Evolutionary conservation across 345 rosid genomes (phyloP).

Genomic region (Pseudoturritis turrita): DNA sequence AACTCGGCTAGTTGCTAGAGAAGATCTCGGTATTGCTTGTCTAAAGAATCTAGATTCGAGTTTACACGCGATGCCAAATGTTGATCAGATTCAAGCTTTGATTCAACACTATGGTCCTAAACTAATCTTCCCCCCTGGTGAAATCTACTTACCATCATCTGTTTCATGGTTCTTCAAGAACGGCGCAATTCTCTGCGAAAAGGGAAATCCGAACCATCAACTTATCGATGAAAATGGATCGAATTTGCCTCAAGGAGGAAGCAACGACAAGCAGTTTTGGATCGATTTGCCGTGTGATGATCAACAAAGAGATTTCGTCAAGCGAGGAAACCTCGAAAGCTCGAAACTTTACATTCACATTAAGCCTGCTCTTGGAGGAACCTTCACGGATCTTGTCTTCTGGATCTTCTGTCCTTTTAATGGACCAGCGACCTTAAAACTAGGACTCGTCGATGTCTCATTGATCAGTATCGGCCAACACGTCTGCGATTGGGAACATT

Average conservation of each 20-base stretch:
- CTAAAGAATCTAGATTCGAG: slow-evolving; percentile 54
- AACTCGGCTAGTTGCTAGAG: slow-evolving; percentile 35
- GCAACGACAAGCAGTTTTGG: slow-evolving; percentile 69
- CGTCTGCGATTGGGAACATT: slow-evolving; percentile 95
- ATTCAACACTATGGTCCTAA: slow-evolving; percentile 70
- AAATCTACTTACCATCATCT: slow-evolving; percentile 49
- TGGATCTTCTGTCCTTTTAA: slow-evolving; percentile 93
- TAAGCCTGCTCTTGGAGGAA: slow-evolving; percentile 83
- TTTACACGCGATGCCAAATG: slow-evolving; percentile 70
- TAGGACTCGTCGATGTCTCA: slow-evolving; percentile 44
- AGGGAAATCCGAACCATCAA: slow-evolving; percentile 34
- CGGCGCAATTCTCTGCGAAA: slow-evolving; percentile 53
- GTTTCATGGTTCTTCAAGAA: slow-evolving; percentile 36
- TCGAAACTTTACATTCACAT: slow-evolving; percentile 73
- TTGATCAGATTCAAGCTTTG: slow-evolving; percentile 61
- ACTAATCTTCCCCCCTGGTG: slow-evolving; percentile 46
- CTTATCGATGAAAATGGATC: slow-evolving; percentile 52
- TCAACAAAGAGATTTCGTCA: slow-evolving; percentile 40
- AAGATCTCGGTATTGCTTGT: slow-evolving; percentile 43
- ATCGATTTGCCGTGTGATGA: slow-evolving; percentile 62
- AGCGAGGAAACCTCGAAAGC: slow-evolving; percentile 57
- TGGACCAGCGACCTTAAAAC: slow-evolving; percentile 76
- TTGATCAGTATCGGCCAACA: slow-evolving; percentile 71
- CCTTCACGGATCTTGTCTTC: slow-evolving; percentile 76
- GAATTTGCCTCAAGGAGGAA: slow-evolving; percentile 68